Base-by-base conservation (phyloP, 768 basidiomycete species). In the Russula foetens region DNA sequence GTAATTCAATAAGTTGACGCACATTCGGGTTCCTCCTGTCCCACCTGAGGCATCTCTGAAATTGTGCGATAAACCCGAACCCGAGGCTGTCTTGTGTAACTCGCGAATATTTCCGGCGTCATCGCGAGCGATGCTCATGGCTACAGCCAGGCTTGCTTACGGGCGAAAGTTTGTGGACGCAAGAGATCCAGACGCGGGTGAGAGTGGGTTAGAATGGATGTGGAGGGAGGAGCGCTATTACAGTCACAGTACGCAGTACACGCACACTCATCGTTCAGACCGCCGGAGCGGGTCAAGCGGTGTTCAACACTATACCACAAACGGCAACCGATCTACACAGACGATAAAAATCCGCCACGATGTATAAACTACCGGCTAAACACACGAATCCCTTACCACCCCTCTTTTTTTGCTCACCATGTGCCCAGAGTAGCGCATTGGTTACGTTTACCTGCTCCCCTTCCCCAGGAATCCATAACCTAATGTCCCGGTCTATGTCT, bases 331-430 rank as follows among this genome's bases (percentile, higher is more conserved):
- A 29, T 5, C 14, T 6, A 45, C 33, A 43, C 43, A 46, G 6
- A 28, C 93, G 76, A 75, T 96, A 97, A 57, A 95, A 84, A 74
- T 98, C 96, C 11, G 93, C 92, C 1, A 93, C 91, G 41, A 98
- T 81, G 74, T 99, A 99, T 67, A 98, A 71, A 73, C 97, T 98
- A 41, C 96, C 97, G 24, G 92, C 87, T 1, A 96, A 69, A 12
- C 97, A 80, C 0, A 88, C 79, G 54, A 92, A 67, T n/a, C 69
- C 70, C 9, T 68, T 72, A 0, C 71, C 66, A 7, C 62, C 58
- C 14, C 63, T 63, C 26, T 49, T 67, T 47, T 63, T 56, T 23
- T 59, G 56, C 24, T 62, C 54, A 35, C 44, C 58, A 29, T 59
- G 56, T 1, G 61, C 65, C 74, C 78, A 80, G n/a, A 72, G 66